Evolutionary conservation across 805 yeast species (phyloP).

Genomic region (Pichia californica): DNA sequence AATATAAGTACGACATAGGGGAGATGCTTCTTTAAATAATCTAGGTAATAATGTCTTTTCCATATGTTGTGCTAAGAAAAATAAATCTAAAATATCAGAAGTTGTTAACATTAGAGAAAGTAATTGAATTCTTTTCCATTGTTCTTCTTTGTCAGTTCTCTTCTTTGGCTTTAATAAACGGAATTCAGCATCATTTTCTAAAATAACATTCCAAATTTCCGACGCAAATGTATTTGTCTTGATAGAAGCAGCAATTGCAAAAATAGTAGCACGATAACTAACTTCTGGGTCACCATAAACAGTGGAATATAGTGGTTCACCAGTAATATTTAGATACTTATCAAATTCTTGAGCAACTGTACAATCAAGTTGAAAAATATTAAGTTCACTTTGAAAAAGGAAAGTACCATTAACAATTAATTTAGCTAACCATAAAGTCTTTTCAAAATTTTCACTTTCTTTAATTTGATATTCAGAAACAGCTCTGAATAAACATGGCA

Average conservation of each 20-base stretch:
- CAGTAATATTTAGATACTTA: conserved; percentile 28
- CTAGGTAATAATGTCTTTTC: conserved; percentile 25
- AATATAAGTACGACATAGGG: conserved; percentile 62
- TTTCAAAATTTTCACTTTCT: conserved; percentile 31
- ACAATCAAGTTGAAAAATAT: conserved; percentile 53
- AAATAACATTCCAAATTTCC: conserved; percentile 30
- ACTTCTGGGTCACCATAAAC: conserved; percentile 57
- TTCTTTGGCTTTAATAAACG: conserved; percentile 44
- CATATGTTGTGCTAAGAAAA: conserved; percentile 23
- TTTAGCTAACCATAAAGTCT: conserved; percentile 43
- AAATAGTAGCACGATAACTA: conserved; percentile 43
- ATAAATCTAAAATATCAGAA: conserved; percentile 29
- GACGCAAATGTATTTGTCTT: conserved; percentile 26
- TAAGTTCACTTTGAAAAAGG: conserved; percentile 47
- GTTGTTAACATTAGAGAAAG: conserved; percentile 47
- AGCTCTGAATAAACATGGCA: conserved; percentile 50
- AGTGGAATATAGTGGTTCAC: conserved; percentile 36
- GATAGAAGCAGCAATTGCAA: conserved; percentile 38
- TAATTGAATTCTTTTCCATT: conserved; percentile 51
- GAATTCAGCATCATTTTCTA: conserved; percentile 33
- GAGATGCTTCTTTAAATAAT: conserved; percentile 65
- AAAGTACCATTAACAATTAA: conserved; percentile 41
- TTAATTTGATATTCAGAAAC: conserved; percentile 40
- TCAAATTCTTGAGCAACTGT: conserved; percentile 51
- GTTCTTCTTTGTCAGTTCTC: conserved; percentile 65